phyloP scores from a whole-genome alignment of 768 basidiomycete species.

The Myochromella boudieri region DNA sequence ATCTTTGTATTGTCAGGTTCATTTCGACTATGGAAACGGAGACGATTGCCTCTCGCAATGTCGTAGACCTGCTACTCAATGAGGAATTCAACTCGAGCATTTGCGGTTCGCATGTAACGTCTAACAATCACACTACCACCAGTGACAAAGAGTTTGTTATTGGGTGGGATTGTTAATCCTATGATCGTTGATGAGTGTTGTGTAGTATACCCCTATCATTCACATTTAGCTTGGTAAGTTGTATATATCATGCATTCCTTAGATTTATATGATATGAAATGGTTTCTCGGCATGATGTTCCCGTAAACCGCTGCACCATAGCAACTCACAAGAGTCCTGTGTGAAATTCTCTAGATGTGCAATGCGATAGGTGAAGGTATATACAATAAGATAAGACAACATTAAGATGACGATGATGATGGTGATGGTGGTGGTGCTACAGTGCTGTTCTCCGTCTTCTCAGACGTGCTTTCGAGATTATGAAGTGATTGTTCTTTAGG shows the following conservation, averaged over 20 bases:
- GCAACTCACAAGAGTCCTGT: no score
- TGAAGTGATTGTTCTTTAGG: conserved; percentile 9
- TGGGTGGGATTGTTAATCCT: conserved; percentile 72
- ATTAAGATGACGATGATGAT: conserved; percentile 11
- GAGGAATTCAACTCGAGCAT: conserved; percentile 74
- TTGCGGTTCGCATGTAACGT: conserved; percentile 46
- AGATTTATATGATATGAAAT: no score
- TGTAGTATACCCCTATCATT: conserved; percentile 12
- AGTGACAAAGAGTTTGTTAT: conserved; percentile 46
- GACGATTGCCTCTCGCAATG: conserved; percentile 78
- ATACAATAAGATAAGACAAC: conserved; percentile 8
- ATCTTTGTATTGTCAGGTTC: conserved; percentile 42
- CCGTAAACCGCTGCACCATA: no score
- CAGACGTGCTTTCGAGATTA: conserved; percentile 23
- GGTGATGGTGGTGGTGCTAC: conserved; percentile 13
- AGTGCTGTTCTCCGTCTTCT: conserved; percentile 29
- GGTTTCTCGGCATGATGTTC: no score
- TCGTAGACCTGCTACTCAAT: conserved; percentile 74
- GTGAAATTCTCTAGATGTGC: conserved; percentile 6
- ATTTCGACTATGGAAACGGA: conserved; percentile 96
- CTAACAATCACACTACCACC: conserved; percentile 6
- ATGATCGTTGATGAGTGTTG: background rate
- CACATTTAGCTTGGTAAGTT: conserved; percentile 15
- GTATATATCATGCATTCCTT: no score
- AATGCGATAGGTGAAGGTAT: conserved; percentile 13